Percentiles rank a stretch among this genome's conserved stretches.
phyloP scores from a whole-genome alignment of 331 rosid genomes.

The Phaseolus coccineus region DNA sequence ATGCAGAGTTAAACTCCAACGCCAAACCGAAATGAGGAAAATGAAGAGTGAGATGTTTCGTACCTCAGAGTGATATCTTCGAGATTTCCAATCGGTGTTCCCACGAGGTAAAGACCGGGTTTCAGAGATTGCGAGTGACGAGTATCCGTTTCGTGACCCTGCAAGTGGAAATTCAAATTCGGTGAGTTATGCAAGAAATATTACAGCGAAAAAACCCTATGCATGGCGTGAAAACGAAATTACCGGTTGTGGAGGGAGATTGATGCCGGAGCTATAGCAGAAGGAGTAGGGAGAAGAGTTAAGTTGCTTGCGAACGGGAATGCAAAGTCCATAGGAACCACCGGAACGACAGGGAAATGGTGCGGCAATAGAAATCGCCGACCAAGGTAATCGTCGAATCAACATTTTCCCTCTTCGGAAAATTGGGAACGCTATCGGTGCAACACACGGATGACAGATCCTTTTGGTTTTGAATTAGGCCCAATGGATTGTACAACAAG shows the following conservation, averaged over 20 bases:
- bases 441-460: background rate
- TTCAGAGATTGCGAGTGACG: constrained; percentile 49
- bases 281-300: constrained; percentile 42
- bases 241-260: constrained; percentile 61
- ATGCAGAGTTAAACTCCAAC: background rate
- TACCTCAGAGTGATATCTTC: constrained; percentile 79
- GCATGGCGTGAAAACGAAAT: constrained; percentile 20
- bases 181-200: background rate
- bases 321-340: constrained; percentile 9
- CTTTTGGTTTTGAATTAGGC: background rate
- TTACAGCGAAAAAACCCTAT: background rate
- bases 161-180: constrained; percentile 18
- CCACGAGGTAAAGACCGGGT: constrained; percentile 87
- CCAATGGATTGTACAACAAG: background rate
- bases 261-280: constrained; percentile 53
- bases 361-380: constrained; percentile 51
- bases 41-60: background rate
- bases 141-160: constrained; percentile 32
- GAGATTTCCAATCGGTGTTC: constrained; percentile 88
- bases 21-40: background rate
- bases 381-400: constrained; percentile 63
- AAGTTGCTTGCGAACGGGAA: constrained; percentile 27
- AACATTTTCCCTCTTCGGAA: constrained; percentile 48
- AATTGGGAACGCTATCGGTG: too few relatives aligned
- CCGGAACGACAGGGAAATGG: constrained; percentile 48